Conservation (phyloP, 345 rosid species). For the Noccaea bulbosa region DNA sequence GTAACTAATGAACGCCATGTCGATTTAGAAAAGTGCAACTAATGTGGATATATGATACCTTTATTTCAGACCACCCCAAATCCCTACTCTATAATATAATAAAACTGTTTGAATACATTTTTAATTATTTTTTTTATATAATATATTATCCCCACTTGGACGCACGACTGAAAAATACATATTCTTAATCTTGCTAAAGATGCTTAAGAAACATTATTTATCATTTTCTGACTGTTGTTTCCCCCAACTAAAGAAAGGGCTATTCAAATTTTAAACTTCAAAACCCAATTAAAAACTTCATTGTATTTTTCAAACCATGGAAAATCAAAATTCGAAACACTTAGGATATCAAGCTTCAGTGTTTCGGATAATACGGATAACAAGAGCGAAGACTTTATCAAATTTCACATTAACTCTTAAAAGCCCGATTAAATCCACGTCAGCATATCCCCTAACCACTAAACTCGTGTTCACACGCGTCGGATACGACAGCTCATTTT, state of each 20-base stretch:
- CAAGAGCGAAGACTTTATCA: too few relatives aligned
- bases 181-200: slow-evolving; percentile 17
- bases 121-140: background rate
- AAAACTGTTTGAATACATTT: background rate
- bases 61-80: slow-evolving; percentile 7
- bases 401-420: background rate
- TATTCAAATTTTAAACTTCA: background rate
- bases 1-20: slow-evolving; percentile 40
- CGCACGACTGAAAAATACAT: slow-evolving; percentile 26
- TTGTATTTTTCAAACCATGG: too few relatives aligned
- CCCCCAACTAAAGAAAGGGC: background rate
- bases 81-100: background rate
- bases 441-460: slow-evolving; percentile 26
- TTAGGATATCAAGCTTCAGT: too few relatives aligned
- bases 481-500: slow-evolving; percentile 27
- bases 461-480: slow-evolving; percentile 19
- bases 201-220: slow-evolving; percentile 6
- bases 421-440: slow-evolving; percentile 8
- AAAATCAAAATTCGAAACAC: too few relatives aligned
- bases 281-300: too few relatives aligned
- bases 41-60: slow-evolving; percentile 38
- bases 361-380: too few relatives aligned
- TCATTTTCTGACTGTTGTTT: slow-evolving; percentile 20
- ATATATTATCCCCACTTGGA: slow-evolving; percentile 27
- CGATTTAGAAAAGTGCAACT: slow-evolving; percentile 33